Evolutionary conservation across 1,284 basidiomycete species (phyloP).

Genomic region (Rhodotorula sp.): DNA sequence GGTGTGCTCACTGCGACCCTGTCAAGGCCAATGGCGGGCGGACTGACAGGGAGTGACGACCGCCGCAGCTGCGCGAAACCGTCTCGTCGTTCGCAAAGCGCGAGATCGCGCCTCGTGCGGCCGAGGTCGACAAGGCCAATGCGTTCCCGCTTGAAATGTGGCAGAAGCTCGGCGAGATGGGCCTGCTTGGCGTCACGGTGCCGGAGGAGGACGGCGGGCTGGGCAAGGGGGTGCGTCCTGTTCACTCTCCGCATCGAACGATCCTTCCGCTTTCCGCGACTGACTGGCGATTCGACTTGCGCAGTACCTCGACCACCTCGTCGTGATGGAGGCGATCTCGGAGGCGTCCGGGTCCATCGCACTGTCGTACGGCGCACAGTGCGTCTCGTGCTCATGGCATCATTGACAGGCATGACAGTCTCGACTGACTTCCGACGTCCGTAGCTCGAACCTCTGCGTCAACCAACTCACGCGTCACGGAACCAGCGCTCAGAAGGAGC

Average conservation of each 20-base stretch:
- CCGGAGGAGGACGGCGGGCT: constrained; percentile 71
- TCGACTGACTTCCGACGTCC: background rate
- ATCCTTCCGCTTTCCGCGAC: constrained; percentile 51
- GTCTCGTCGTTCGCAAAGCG: constrained; percentile 73
- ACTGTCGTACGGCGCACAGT: constrained; percentile 88
- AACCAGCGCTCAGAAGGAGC: constrained; percentile 77
- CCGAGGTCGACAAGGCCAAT: constrained; percentile 68
- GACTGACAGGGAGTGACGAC: background rate
- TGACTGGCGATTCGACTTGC: background rate
- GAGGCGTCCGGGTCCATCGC: constrained; percentile 85
- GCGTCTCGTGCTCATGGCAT: constrained; percentile 15
- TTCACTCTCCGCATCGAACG: background rate
- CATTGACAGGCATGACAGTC: no score
- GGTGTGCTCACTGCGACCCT: constrained; percentile 54
- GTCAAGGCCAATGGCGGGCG: no score
- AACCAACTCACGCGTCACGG: constrained; percentile 78
- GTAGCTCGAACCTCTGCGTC: constrained; percentile 71
- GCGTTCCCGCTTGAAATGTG: constrained; percentile 65
- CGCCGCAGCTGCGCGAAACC: constrained; percentile 70
- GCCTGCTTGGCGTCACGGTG: constrained; percentile 71
- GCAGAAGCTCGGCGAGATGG: constrained; percentile 84
- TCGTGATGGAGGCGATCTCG: constrained; percentile 86
- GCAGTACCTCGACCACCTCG: constrained; percentile 76
- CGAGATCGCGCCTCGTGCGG: constrained; percentile 78
- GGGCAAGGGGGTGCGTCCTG: constrained; percentile 28